Evolutionary conservation across 805 yeast species (phyloP), one percentile per base, ranked within the genome.

Genomic region (Sporopachydermia quercuum): DNA sequence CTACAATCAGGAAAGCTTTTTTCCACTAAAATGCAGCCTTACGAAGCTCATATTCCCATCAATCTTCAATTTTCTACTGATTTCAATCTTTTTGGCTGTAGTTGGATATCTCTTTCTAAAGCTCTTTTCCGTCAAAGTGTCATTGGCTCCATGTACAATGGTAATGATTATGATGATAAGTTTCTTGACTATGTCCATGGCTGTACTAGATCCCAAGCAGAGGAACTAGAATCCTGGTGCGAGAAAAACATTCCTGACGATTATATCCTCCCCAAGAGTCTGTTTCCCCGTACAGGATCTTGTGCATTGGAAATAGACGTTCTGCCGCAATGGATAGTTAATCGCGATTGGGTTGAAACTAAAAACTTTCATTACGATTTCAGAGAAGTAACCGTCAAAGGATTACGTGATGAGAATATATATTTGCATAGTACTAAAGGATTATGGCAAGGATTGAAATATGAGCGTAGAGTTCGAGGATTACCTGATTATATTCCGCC

Each of bases 61-160:
- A 51, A 71, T 1, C 55, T 84, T 4, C 96, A 91, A 51, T 85
- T 89, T 51, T 55, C 84, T 18, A 65, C 81, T 0, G 98, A 91
- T 52, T 85, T 69, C 57, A 87, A 89, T 51, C 56, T 89, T 19
- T 83, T 68, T 52, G 93, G 95, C 1, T 83, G 96, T 55, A 76
- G 78, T 3, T 83, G 94, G 89, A 43, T 87, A 16, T 58, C 66
- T 14, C 42, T 78, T 1, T 49, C 53, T 2, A 46, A 59, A 3
- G 58, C 70, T 16, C 68, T 58, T 45, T 78, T 80, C 53, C 54
- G 95, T 23, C 30, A 23, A 23, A 23, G 30, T n/a, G 30, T 23
- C 30, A 18, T 14, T 3, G 4, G 51, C 51, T 13, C 23, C n/a
- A 8, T 23, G 13, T 3, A 34, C 16, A 15, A n/a, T 17, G 38